phyloP scores from a whole-genome alignment of 495 filamentous ascomycete species.

The Thozetella sp. region DNA sequence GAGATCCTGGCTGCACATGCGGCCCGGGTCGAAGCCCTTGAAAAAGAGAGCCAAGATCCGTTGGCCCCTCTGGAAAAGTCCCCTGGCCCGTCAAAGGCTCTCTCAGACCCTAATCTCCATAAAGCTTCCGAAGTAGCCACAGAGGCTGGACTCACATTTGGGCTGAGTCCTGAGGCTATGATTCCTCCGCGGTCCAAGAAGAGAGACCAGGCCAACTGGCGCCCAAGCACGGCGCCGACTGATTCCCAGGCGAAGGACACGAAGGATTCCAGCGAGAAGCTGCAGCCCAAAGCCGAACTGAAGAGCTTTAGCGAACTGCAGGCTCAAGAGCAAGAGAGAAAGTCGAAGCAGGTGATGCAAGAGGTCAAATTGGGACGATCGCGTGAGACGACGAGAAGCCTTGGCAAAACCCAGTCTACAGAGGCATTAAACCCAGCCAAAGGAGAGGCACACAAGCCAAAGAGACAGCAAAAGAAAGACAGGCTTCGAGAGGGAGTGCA shows the following conservation, averaged over 20 bases:
- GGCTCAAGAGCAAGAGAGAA: neutral
- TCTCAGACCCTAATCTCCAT: slow-evolving; percentile 7
- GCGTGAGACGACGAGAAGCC: neutral
- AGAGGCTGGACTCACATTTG: neutral
- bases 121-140: neutral
- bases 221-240: neutral
- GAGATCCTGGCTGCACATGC: neutral
- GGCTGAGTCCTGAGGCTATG: neutral
- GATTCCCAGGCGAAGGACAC: neutral
- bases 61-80: neutral
- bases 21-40: neutral
- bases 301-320: neutral
- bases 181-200: slow-evolving; percentile 25
- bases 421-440: neutral
- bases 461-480: slow-evolving; percentile 5
- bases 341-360: neutral
- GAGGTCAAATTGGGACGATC: neutral
- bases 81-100: slow-evolving; percentile 5
- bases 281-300: neutral
- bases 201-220: slow-evolving; percentile 6
- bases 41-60: neutral
- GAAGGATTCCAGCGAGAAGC: neutral
- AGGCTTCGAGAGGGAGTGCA: neutral
- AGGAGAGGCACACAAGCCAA: neutral
- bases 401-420: neutral